Evolutionary conservation across 306 rosid species (phyloP).

Genomic region (Cucurbita pepo): DNA sequence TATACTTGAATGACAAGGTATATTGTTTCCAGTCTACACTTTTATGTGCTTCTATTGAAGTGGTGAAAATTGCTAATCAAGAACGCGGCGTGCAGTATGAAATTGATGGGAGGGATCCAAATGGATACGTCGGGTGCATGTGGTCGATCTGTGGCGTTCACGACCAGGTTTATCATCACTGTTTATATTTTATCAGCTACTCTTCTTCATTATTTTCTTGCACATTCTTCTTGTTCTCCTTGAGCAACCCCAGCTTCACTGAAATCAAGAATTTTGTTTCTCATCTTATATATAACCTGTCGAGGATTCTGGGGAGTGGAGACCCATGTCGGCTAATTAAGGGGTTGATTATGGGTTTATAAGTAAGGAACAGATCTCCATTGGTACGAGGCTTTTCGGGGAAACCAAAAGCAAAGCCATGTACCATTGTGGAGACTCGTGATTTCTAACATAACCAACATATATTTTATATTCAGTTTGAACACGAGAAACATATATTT

Average conservation of each 20-base stretch:
- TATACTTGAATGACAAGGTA: conserved; percentile 78
- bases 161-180: conserved; percentile 54
- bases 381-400: no score
- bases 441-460: no score
- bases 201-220: neutral
- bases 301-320: no score
- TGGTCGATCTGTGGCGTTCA: conserved; percentile 93
- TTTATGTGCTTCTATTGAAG: neutral
- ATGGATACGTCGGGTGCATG: conserved; percentile 88
- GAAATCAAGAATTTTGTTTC: no score
- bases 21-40: conserved; percentile 5
- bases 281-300: no score
- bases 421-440: no score
- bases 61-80: neutral
- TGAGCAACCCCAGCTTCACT: no score
- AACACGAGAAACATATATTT: neutral
- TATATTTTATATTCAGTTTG: no score
- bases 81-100: conserved; percentile 45
- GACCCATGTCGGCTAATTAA: no score
- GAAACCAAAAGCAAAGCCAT: no score
- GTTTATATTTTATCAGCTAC: neutral
- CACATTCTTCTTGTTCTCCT: neutral
- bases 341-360: no score
- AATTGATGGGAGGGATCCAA: conserved; percentile 91
- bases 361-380: no score